These are phyloP conservation scores for Brassica carinata DNA, from an alignment of 345 rosid genomes.

Conservation along the genomic window DNA sequence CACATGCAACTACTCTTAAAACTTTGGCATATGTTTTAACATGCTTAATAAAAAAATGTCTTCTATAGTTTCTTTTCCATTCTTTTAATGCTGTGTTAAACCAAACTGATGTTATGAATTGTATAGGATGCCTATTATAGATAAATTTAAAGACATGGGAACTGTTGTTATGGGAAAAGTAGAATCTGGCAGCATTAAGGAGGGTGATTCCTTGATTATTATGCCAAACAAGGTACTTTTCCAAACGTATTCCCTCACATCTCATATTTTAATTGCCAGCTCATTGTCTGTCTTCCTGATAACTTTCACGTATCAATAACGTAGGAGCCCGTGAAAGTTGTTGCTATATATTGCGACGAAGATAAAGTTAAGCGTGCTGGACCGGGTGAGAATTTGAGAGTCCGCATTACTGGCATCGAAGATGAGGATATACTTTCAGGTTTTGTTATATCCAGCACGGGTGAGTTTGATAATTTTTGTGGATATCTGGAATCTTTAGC, in stretches of 20 bases:
- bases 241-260: not conserved
- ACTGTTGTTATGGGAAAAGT: constrained; percentile 97
- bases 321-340: constrained; percentile 81
- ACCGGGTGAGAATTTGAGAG: constrained; percentile 91
- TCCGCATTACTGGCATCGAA: constrained; percentile 84
- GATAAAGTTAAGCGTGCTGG: constrained; percentile 81
- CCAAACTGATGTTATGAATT: constrained; percentile 18
- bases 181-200: constrained; percentile 85
- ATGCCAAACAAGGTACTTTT: constrained; percentile 94
- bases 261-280: not conserved
- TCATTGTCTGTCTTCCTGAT: constrained; percentile 5
- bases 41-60: not conserved
- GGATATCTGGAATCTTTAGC: constrained; percentile 6
- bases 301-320: constrained; percentile 13
- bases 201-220: constrained; percentile 81
- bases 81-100: not conserved
- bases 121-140: constrained; percentile 91
- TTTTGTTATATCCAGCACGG: constrained; percentile 80
- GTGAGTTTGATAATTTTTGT: constrained; percentile 48
- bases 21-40: constrained; percentile 13
- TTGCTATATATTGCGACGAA: constrained; percentile 71
- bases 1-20: not conserved
- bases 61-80: not conserved
- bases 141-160: constrained; percentile 99
- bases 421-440: constrained; percentile 91